These are phyloP conservation scores for Aethionema arabicum DNA, from an alignment of 345 rosid species.

Conservation along the genomic window DNA sequence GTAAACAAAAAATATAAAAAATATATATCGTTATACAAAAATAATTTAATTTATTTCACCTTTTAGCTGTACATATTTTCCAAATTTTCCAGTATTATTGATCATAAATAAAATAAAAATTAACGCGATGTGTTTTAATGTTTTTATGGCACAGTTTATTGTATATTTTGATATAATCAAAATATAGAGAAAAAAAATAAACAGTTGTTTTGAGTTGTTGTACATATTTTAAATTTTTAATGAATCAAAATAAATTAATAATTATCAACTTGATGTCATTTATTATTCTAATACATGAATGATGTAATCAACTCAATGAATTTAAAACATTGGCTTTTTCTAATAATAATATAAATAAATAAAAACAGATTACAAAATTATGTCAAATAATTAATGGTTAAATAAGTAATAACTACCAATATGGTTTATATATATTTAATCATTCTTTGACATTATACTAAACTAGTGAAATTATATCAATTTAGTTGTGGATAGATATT, in stretches of 20 bases:
- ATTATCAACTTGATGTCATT: not conserved
- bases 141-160: no score
- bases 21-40: no score
- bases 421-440: not conserved
- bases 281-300: not conserved
- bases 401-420: not conserved
- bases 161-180: no score
- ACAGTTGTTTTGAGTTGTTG: no score
- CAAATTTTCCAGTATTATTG: no score
- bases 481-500: slow-evolving; percentile 1
- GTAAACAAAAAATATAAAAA: no score
- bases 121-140: no score
- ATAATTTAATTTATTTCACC: no score
- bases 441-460: not conserved
- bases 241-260: not conserved
- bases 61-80: no score
- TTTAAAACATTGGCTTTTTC: slow-evolving; percentile 7
- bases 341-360: not conserved
- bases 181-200: no score
- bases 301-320: slow-evolving; percentile 15
- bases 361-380: slow-evolving; percentile 1
- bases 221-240: no score
- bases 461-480: not conserved
- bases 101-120: no score
- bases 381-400: not conserved